Evolutionary conservation across 2,329 filamentous ascomycete genomes (phyloP).

Genomic region (Ceratocystis cubensis): DNA sequence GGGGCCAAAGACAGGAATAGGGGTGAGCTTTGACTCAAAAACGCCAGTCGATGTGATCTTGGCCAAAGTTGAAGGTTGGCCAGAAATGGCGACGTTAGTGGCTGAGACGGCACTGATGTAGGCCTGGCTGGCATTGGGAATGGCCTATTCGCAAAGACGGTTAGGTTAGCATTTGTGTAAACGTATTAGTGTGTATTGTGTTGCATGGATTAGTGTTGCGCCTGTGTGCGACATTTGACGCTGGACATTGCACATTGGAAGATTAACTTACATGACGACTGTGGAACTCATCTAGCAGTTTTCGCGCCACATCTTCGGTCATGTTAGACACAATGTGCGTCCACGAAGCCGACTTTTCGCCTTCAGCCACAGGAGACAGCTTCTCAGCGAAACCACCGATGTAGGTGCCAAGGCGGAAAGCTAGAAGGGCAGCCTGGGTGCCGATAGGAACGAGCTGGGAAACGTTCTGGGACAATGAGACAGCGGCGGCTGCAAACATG

Average conservation of each 20-base stretch:
- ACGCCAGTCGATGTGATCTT: conserved; percentile 32
- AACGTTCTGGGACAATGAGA: conserved; percentile 50
- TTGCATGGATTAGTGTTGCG: neutral
- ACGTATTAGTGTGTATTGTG: neutral
- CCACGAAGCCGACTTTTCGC: conserved; percentile 46
- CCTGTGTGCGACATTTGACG: neutral
- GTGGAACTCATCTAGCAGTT: conserved; percentile 46
- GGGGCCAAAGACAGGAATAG: conserved; percentile 43
- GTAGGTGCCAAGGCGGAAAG: conserved; percentile 51
- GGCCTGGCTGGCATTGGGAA: conserved; percentile 34
- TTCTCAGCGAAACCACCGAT: conserved; percentile 39
- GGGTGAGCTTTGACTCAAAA: conserved; percentile 33
- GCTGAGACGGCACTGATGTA: conserved; percentile 43
- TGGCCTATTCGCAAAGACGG: conserved; percentile 22
- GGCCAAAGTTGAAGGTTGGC: conserved; percentile 39
- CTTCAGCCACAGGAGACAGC: conserved; percentile 29
- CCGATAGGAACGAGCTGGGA: conserved; percentile 49
- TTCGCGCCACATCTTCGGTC: conserved; percentile 38
- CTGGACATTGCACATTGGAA: too few species aligned
- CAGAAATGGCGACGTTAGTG: conserved; percentile 41
- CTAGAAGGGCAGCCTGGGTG: conserved; percentile 51
- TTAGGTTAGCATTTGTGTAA: conserved; percentile 11
- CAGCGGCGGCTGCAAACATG: conserved; percentile 54
- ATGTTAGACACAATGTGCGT: conserved; percentile 51
- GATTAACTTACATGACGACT: conserved; percentile 34